Conservation (phyloP, 2,329 filamentous ascomycete genomes). For the Aureobasidium pullulans region DNA sequence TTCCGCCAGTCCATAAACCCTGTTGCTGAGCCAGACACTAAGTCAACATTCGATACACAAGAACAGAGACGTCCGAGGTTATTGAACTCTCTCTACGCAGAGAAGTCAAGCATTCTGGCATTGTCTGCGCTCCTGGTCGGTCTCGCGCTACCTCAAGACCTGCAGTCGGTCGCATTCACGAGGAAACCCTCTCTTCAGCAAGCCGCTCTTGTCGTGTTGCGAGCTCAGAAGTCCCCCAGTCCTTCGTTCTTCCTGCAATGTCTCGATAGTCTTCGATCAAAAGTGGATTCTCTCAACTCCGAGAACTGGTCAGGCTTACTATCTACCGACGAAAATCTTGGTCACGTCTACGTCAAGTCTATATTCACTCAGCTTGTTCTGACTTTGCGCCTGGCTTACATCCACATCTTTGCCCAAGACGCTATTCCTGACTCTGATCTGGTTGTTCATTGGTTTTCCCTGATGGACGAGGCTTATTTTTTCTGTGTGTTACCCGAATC, state of each 20-base stretch:
- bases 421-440: constrained; percentile 31
- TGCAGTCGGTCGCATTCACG: not conserved
- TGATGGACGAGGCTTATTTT: constrained; percentile 63
- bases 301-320: constrained; percentile 42
- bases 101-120: constrained; percentile 2
- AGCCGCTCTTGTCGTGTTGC: not conserved
- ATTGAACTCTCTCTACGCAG: not conserved
- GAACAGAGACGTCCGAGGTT: constrained; percentile 7
- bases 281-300: constrained; percentile 29
- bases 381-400: constrained; percentile 46
- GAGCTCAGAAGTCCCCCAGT: constrained; percentile 15
- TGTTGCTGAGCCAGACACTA: not conserved
- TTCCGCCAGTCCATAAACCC: constrained; percentile 10
- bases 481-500: constrained; percentile 53
- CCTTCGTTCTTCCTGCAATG: constrained; percentile 18
- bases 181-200: not conserved
- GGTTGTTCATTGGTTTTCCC: constrained; percentile 65
- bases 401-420: constrained; percentile 34
- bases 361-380: constrained; percentile 65
- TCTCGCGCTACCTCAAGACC: constrained; percentile 1
- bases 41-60: constrained; percentile 7
- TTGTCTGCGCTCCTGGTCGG: constrained; percentile 7
- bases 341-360: constrained; percentile 56
- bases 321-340: constrained; percentile 47
- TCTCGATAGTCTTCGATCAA: constrained; percentile 22